Base-by-base conservation (phyloP, 129 eudicot species). In the Centella asiatica region DNA sequence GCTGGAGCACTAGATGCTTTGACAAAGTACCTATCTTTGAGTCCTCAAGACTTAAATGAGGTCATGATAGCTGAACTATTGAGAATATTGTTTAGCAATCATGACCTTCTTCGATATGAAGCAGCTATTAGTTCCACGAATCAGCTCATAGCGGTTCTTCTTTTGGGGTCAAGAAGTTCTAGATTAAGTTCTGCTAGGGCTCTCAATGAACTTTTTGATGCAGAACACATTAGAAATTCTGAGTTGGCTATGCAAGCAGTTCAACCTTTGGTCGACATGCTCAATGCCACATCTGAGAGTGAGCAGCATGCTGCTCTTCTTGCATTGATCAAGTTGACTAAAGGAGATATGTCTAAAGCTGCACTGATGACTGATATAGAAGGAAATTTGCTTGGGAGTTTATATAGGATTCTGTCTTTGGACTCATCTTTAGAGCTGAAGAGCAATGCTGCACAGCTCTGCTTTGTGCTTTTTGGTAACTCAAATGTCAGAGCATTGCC, bases 141-240 rank as follows among this genome's bases (percentile, higher is more conserved):
- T 60, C 93, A 87, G 73, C 86, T 87, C 46, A 64, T 87, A 53
- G 95, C 95, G 47, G 93, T 83, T 74, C 86, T 87, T 44, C 93
- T 66, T 66, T 62, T 87, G 84, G 93, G 95, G 33, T 83, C 95
- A 12, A 81, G 88, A 72, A 54, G 44, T 50, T 74, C 95, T 59
- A 78, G 93, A 62, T 60, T 83, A 50, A 87, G 80, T 72, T 83
- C 95, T 54, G 93, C 81, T 26, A 74, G 81, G 70, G 92, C 95
- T 73, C 71, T 87, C 22, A 28, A 74, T 63, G 82, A 78, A 58
- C 84, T 87, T 26, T 87, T 87, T 60, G 70, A 78, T 70, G 81
- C 76, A n/a, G 84, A 76, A 14, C 44, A 74, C 50, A 68, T 87
- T 6, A 74, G 93, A 63, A 82, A 78, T 48, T 83, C 85, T 76